Evolutionary conservation across 2,329 filamentous ascomycete genomes (phyloP).

Genomic region (Onygenales sp.): DNA sequence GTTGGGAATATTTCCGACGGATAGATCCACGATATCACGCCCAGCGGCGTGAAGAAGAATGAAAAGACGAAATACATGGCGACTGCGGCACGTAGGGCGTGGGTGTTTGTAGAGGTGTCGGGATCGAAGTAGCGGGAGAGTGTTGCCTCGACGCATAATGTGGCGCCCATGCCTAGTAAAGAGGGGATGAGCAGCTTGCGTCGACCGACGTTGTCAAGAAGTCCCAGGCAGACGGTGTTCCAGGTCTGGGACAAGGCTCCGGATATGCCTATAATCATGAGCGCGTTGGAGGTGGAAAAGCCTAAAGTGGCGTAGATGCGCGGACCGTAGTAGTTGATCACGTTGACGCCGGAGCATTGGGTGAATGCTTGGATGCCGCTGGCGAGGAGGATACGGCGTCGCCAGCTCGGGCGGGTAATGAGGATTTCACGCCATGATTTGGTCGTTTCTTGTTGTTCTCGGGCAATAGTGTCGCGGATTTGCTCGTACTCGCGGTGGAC

Average conservation of each 20-base stretch:
- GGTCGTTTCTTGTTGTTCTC: conserved; percentile 25
- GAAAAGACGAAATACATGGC: conserved; percentile 41
- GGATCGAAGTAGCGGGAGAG: conserved; percentile 28
- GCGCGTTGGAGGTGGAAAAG: conserved; percentile 34
- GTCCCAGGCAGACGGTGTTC: conserved; percentile 37
- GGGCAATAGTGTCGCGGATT: conserved; percentile 31
- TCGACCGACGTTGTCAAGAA: conserved; percentile 40
- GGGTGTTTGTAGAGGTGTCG: conserved; percentile 18
- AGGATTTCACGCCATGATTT: conserved; percentile 34
- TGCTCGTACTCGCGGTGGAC: conserved; percentile 34
- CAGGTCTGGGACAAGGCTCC: conserved; percentile 41
- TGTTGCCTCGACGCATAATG: conserved; percentile 32
- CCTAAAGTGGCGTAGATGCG: conserved; percentile 37
- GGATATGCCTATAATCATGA: conserved; percentile 44
- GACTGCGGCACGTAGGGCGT: conserved; percentile 35
- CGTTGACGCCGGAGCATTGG: conserved; percentile 39
- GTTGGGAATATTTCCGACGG: conserved; percentile 40
- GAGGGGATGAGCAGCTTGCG: conserved; percentile 40
- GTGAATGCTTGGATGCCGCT: conserved; percentile 42
- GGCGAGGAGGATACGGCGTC: conserved; percentile 38
- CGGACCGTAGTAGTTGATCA: conserved; percentile 36
- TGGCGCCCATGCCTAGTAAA: conserved; percentile 33
- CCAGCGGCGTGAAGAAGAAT: conserved; percentile 35
- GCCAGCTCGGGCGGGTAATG: conserved; percentile 34
- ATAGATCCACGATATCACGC: conserved; percentile 40